These are phyloP conservation scores for Lyophyllum semitale DNA, from an alignment of 768 basidiomycete genomes.

Conservation along the genomic window DNA sequence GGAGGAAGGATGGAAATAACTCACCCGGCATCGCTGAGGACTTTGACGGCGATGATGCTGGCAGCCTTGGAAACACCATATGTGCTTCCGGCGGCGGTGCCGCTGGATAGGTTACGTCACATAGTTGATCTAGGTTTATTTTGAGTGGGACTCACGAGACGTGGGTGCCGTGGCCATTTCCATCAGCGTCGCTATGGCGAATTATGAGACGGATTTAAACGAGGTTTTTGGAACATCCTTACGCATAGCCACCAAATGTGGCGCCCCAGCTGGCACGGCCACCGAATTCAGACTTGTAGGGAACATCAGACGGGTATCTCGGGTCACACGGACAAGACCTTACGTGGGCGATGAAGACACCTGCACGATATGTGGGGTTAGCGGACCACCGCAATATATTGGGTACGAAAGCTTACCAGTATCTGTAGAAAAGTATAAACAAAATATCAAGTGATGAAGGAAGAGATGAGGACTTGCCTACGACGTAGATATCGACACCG, in stretches of 20 bases:
- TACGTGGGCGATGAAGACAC: constrained; percentile 12
- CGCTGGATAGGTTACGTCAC: constrained; percentile 16
- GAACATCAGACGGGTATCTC: background rate
- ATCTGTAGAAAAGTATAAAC: constrained; percentile 13
- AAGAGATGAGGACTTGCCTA: constrained; percentile 25
- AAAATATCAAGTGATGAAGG: background rate
- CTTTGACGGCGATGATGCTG: constrained; percentile 8
- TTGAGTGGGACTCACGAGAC: constrained; percentile 35
- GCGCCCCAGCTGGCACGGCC: too few species aligned
- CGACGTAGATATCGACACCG: too few species aligned
- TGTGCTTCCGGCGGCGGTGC: constrained; percentile 32
- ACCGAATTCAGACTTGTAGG: constrained; percentile 29
- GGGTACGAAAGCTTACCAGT: constrained; percentile 12
- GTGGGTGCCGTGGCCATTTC: too few species aligned
- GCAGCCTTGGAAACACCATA: constrained; percentile 36
- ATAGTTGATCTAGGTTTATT: background rate
- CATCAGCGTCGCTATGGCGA: too few species aligned
- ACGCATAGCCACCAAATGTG: too few species aligned
- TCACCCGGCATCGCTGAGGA: constrained; percentile 8
- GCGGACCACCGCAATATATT: too few species aligned
- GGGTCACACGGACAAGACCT: background rate
- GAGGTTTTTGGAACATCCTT: too few species aligned
- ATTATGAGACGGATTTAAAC: background rate
- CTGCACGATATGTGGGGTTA: too few species aligned
- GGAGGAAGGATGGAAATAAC: background rate